Evolutionary conservation across 208 protist species (phyloP), one percentile per base, ranked within the genome.

Genomic region (Strigomonas galati): DNA sequence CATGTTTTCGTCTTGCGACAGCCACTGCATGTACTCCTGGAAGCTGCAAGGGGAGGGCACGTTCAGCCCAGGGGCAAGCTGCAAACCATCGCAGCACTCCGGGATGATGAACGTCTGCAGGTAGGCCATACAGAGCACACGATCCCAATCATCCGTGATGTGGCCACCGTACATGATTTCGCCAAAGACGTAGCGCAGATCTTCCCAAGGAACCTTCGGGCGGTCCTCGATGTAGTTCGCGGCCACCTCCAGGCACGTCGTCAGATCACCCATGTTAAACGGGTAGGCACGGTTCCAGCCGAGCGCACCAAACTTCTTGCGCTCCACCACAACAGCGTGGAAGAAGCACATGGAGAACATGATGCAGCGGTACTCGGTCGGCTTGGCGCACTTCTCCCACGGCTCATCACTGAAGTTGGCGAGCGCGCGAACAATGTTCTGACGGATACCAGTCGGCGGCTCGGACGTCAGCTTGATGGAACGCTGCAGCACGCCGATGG

Each of bases 161-260:
- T 99, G 98, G 19, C 98, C 98, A 32, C 98, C 98, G 82, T 99
- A 99, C 95, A 99, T 98, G 76, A 99, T 99, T 76, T 99, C 98
- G 68, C 98, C 97, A 89, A 99, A 99, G 30, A 99, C 97, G 85
- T 99, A 99, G 32, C 95, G 82, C 64, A 99, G 70, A 84, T 99
- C 97, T 57, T 98, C 97, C 98, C 98, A 99, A 66, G 98, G 98
- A 2, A 98, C 87, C 80, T 96, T 97, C 30, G 92, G 94, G 21
- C 94, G 78, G 69, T 98, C 94, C 76, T 99, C 98, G 58, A 99
- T 97, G 82, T 99, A 99, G 86, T 99, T 99, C 46, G 93, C 92
- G 12, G 97, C 87, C 23, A 99, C 97, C 70, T 97, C 87, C 65
- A 97, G 84, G 71, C 92, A 99, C 23, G 97, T 98, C 21, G 91